Conservation (phyloP, 2,329 filamentous ascomycete species). For the Ceratocystis cubensis region DNA sequence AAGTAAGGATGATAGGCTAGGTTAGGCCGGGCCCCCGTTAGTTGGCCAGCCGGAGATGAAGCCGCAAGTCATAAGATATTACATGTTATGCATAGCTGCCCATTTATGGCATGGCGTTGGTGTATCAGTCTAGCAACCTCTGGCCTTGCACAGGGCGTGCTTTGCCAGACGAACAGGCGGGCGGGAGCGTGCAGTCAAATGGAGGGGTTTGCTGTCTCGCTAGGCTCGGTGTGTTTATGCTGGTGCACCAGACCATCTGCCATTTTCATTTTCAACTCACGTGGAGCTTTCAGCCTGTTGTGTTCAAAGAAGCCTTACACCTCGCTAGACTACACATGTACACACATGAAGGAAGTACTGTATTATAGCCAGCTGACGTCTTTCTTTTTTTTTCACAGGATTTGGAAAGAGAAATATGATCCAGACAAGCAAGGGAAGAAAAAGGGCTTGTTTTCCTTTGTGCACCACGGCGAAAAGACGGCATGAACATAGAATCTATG, state of each 20-base stretch:
- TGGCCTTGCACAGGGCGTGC: not conserved
- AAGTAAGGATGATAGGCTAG: no score
- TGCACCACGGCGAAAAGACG: not conserved
- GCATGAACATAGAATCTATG: not conserved
- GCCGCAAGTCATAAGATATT: not conserved
- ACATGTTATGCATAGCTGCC: slow-evolving; percentile 10
- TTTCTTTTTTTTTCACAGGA: slow-evolving; percentile 45
- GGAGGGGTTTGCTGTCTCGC: not conserved
- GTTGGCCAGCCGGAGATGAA: not conserved
- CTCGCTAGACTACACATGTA: not conserved
- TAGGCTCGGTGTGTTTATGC: not conserved
- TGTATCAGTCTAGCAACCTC: not conserved
- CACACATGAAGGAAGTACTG: not conserved
- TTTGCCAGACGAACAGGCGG: not conserved
- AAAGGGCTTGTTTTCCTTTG: slow-evolving; percentile 26
- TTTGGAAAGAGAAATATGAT: slow-evolving; percentile 95
- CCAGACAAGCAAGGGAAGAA: slow-evolving; percentile 34
- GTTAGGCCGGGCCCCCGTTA: not conserved
- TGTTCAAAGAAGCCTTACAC: not conserved
- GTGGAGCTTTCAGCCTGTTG: not conserved
- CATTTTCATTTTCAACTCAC: not conserved
- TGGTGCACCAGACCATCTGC: not conserved
- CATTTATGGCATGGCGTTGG: slow-evolving; percentile 13
- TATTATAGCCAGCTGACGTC: not conserved
- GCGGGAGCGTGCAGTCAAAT: not conserved